phyloP scores from a whole-genome alignment of 1,139 yeast species.

The Pichia sp. region DNA sequence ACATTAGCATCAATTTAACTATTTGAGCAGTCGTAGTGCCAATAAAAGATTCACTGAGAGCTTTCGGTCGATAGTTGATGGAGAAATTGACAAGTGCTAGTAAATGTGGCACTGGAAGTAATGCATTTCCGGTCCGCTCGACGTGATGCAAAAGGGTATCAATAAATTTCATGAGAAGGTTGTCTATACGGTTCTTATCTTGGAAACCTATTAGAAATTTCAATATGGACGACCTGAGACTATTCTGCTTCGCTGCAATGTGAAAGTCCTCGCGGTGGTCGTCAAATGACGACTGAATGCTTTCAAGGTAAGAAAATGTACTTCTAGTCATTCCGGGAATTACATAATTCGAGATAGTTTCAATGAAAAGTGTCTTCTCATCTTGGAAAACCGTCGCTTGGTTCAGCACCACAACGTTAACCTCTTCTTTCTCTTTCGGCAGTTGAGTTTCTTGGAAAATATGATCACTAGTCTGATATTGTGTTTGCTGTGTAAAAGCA shows the following conservation, averaged over 20 bases:
- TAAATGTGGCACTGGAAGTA: slow-evolving; percentile 46
- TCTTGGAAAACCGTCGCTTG: slow-evolving; percentile 29
- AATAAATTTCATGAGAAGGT: slow-evolving; percentile 35
- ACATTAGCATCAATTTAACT: slow-evolving; percentile 15
- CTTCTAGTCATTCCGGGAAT: slow-evolving; percentile 45
- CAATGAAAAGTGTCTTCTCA: slow-evolving; percentile 35
- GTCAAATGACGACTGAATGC: slow-evolving; percentile 36
- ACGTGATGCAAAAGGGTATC: slow-evolving; percentile 32
- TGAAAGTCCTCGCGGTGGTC: slow-evolving; percentile 29
- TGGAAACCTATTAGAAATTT: slow-evolving; percentile 36
- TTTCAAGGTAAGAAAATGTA: slow-evolving; percentile 43
- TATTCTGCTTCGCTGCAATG: slow-evolving; percentile 28
- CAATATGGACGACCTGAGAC: slow-evolving; percentile 23
- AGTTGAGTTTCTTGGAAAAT: no score
- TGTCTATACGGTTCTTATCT: slow-evolving; percentile 37
- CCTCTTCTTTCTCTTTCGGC: slow-evolving; percentile 1
- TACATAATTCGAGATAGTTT: slow-evolving; percentile 29
- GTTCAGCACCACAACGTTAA: slow-evolving; percentile 21
- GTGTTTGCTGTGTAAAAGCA: no score
- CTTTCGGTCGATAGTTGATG: slow-evolving; percentile 50
- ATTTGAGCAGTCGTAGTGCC: slow-evolving; percentile 17
- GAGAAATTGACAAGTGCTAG: slow-evolving; percentile 46
- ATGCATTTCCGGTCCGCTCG: slow-evolving; percentile 19
- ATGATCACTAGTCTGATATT: no score
- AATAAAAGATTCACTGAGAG: slow-evolving; percentile 34